These are phyloP conservation scores for Scheffersomyces lignicola DNA, from an alignment of 1,139 yeast species.

Conservation along the genomic window DNA sequence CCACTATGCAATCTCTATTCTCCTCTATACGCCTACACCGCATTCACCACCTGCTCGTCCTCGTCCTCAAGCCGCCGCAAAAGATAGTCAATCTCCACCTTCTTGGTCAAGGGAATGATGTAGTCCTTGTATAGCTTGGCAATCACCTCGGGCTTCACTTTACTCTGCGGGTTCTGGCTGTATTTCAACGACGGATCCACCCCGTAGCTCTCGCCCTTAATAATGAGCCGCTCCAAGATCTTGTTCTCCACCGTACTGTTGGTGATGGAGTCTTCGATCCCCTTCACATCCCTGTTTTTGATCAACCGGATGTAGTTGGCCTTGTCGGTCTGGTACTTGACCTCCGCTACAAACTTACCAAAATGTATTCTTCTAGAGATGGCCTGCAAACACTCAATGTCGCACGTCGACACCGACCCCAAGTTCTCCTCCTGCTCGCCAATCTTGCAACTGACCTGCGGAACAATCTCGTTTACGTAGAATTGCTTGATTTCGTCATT, in stretches of 20 bases:
- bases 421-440: constrained; percentile 85
- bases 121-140: constrained; percentile 82
- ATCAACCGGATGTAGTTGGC: constrained; percentile 67
- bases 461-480: constrained; percentile 73
- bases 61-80: constrained; percentile 77
- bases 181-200: constrained; percentile 79
- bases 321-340: constrained; percentile 74
- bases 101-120: constrained; percentile 91
- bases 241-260: constrained; percentile 83
- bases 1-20: too few relatives aligned
- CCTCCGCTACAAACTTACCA: constrained; percentile 96
- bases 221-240: constrained; percentile 73
- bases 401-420: constrained; percentile 84
- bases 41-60: constrained; percentile 11
- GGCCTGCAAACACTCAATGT: constrained; percentile 84
- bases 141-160: constrained; percentile 77
- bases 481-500: constrained; percentile 65
- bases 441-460: constrained; percentile 61
- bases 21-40: background rate
- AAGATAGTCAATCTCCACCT: constrained; percentile 89
- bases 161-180: constrained; percentile 68
- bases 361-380: constrained; percentile 93
- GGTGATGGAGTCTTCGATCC: constrained; percentile 80
- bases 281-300: constrained; percentile 60
- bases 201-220: constrained; percentile 84